Evolutionary conservation across 176 grass and related monocot species (phyloP), one percentile per base, ranked within the genome.

Genomic region (Themeda triandra): DNA sequence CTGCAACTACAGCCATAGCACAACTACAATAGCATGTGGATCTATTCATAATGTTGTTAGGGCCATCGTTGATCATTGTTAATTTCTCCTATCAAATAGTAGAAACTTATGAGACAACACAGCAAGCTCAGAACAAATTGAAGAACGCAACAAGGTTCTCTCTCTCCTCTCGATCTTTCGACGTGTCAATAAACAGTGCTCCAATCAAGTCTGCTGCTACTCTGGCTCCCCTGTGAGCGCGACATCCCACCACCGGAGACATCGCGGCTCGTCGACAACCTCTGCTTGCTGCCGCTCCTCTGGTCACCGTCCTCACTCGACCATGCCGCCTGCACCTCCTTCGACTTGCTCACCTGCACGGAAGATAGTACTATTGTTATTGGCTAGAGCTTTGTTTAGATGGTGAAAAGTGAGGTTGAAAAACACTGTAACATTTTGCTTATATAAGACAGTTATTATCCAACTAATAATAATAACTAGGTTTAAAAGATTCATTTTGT

Each of bases 241-340:
- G 30, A 32, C 30, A 6, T 4, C 48, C 49, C 73, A 32, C 2
- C 78, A 63, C 32, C 30, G 63, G 84, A 74, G 10, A 77, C 84
- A 29, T 77, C 77, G 28, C 75, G 37, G 41, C 63, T 90, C 51
- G 73, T 58, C 15, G 71, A 29, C 29, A 51, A 14, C 70, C 67
- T 81, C 36, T 85, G 76, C 76, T 81, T 91, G n/a, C 81, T 56
- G 4, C 71, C 33, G 13, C 68, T 69, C 24, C 69, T 86, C 25
- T 75, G 28, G 14, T 84, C 74, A 24, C 56, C 69, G 15, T 40
- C 54, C 35, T 73, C 71, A 2, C 25, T 11, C 29, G 46, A 0
- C 72, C 72, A 75, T 12, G 29, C 1, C 46, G 72, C 45, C 27
- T 10, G 46, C 46, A 1, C 33, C 45, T 53, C 28, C 72, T 54